phyloP scores from a whole-genome alignment of 2,329 filamentous ascomycete genomes.

The Ambrosiella xylebori region DNA sequence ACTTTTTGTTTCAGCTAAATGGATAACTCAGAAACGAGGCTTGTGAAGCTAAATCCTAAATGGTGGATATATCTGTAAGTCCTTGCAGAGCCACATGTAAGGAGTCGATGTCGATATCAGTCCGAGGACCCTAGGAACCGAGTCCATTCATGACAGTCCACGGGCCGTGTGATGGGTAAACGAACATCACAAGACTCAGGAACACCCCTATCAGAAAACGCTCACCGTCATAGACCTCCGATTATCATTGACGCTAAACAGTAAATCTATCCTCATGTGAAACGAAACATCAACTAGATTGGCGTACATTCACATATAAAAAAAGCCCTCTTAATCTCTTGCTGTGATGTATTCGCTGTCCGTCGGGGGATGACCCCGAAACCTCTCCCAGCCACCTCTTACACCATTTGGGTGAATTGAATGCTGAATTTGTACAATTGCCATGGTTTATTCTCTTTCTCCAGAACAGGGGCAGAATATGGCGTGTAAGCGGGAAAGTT shows the following conservation, averaged over 20 bases:
- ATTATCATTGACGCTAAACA: too few species aligned
- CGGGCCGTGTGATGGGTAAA: not conserved
- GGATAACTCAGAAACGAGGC: not conserved
- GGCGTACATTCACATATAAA: not conserved
- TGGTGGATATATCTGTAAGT: not conserved
- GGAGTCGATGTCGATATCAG: not conserved
- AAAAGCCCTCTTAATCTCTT: not conserved
- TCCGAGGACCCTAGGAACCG: not conserved
- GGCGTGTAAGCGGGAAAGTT: not conserved
- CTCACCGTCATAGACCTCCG: too few species aligned
- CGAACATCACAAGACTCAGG: too few species aligned
- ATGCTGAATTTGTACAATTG: not conserved
- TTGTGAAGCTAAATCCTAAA: not conserved
- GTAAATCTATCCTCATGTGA: too few species aligned
- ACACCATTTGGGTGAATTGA: not conserved
- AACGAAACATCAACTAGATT: too few species aligned
- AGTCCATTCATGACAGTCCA: not conserved
- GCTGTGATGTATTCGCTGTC: not conserved
- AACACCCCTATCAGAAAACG: too few species aligned
- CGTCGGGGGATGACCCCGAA: not conserved
- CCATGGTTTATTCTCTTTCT: not conserved
- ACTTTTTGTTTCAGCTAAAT: not conserved
- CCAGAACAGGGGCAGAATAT: not conserved
- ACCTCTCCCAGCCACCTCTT: not conserved
- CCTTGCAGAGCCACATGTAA: not conserved